Evolutionary conservation across 23 red algal species (phyloP).

Genomic region (Gracilaria domingensis): DNA sequence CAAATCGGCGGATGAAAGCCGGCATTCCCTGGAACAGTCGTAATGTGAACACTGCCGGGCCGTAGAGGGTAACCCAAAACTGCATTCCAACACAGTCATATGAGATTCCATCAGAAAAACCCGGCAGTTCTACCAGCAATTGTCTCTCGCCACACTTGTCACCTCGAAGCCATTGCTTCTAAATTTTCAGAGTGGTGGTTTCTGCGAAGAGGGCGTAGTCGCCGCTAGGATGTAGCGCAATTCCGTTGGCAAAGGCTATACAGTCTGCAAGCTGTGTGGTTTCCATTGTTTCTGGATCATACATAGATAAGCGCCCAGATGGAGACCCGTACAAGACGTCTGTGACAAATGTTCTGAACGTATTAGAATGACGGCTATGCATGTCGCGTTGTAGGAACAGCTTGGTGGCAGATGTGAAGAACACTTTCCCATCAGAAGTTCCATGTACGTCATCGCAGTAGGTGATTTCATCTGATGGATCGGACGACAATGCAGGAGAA

Average conservation of each 20-base stretch:
- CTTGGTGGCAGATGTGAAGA: constrained; percentile 30
- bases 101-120: constrained; percentile 18
- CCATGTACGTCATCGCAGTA: constrained; percentile 32
- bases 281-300: constrained; percentile 22
- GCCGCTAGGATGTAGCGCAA: constrained; percentile 19
- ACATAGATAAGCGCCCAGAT: constrained; percentile 7
- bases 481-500: neutral
- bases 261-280: constrained; percentile 16
- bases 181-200: neutral
- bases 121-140: neutral
- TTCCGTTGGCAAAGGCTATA: constrained; percentile 31
- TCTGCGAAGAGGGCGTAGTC: constrained; percentile 31
- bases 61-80: constrained; percentile 32
- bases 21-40: neutral
- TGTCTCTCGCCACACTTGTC: neutral
- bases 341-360: neutral
- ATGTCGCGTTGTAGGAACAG: neutral
- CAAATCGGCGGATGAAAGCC: constrained; percentile 3
- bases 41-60: neutral
- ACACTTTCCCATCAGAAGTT: constrained; percentile 1
- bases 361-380: neutral
- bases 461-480: constrained; percentile 9
- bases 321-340: constrained; percentile 7
- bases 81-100: constrained; percentile 20
- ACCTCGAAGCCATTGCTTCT: neutral